Evolutionary conservation across 129 eudicot species (phyloP).

Genomic region (Saussurea involucrata): DNA sequence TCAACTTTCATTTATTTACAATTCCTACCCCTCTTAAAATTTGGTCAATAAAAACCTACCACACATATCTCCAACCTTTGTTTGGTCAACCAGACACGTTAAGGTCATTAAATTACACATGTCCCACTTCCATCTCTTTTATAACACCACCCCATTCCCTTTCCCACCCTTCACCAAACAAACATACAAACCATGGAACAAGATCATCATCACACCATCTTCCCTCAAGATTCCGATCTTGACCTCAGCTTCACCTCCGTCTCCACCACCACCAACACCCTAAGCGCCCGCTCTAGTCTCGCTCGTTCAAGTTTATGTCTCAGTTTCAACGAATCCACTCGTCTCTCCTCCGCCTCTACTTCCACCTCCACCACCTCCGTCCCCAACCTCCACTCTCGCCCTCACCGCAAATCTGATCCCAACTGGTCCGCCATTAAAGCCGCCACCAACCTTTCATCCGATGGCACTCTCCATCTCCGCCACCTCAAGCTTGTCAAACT

Average conservation of each 20-base stretch:
- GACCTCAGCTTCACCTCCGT: slow-evolving; percentile 55
- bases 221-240: slow-evolving; percentile 54
- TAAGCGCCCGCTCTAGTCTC: slow-evolving; percentile 62
- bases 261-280: slow-evolving; percentile 21
- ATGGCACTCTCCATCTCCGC: slow-evolving; percentile 74
- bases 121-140: slow-evolving; percentile 27
- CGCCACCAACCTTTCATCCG: slow-evolving; percentile 67
- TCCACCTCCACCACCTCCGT: slow-evolving; percentile 29
- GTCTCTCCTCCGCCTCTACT: slow-evolving; percentile 39
- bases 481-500: slow-evolving; percentile 83
- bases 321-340: slow-evolving; percentile 74
- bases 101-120: slow-evolving; percentile 33
- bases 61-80: background rate
- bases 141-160: background rate
- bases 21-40: background rate
- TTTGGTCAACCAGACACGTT: slow-evolving; percentile 52
- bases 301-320: slow-evolving; percentile 80
- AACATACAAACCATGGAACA: slow-evolving; percentile 26
- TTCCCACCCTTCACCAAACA: background rate
- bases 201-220: slow-evolving; percentile 10
- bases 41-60: slow-evolving; percentile 38
- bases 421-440: slow-evolving; percentile 75
- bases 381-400: slow-evolving; percentile 47
- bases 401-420: slow-evolving; percentile 60
- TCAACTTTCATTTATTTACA: background rate